Evolutionary conservation across 805 yeast species (phyloP), one percentile per base, ranked within the genome.

Genomic region (Ogataea salicorniae): DNA sequence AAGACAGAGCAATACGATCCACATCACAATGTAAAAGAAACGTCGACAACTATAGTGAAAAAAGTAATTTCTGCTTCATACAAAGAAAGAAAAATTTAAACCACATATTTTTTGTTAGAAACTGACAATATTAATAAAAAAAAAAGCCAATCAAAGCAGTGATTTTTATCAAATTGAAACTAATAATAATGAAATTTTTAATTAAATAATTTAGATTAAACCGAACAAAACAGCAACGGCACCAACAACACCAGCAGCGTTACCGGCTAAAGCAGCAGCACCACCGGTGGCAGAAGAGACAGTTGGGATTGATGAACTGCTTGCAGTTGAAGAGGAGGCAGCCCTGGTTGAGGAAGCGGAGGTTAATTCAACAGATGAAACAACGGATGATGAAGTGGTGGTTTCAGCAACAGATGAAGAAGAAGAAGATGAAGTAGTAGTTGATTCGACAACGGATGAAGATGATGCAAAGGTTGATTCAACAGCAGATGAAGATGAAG

Each of bases 371-470:
- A 50, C 42, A 22, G 43, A 46, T 26, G 56, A 47, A 35, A 52
- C 18, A 34, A 62, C 45, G 31, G 58, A 37, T 33, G 59, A 47
- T 41, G 47, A 49, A 33, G 54, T 31, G 35, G 51, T 58, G 26
- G 53, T 59, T 22, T 57, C 31, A 2, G 64, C 22, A 8, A 55
- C 39, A 4, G 46, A 44, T 16, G 68, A 46, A 7, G 68, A 46
- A n/a, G 64, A 40, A 8, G 66, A 45, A 9, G 67, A 45, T n/a
- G n/a, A n/a, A n/a, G n/a, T n/a, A 8, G 67, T 34, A n/a, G 69
- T 41, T 6, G 71, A 46, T 7, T 69, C 44, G 20, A 70, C 45
- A 8, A 69, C 46, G 18, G 70, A 45, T 6, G 72, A 48, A 13
- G 73, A 46, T 11, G 74, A 48, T 9, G 20, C 20, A 20, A 4